Percentiles rank a stretch among this genome's conserved stretches.
These are phyloP conservation scores for Dryas drummondii DNA, from an alignment of 306 rosid genomes.

Conservation along the genomic window DNA sequence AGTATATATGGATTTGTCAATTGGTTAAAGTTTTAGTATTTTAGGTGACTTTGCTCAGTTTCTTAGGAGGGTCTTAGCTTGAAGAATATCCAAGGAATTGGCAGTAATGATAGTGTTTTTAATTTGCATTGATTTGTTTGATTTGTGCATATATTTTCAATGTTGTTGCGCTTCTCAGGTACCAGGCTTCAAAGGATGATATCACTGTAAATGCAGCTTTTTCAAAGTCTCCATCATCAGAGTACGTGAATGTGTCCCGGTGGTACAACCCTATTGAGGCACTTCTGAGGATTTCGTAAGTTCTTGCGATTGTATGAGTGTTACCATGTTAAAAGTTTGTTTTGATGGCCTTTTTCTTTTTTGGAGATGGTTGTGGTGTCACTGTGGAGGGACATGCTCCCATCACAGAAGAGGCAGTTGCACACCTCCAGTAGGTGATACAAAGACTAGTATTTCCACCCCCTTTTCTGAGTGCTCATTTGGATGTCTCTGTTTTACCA, in stretches of 20 bases:
- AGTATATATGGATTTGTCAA: not conserved
- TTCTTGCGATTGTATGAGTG: not conserved
- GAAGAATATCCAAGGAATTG: too few relatives aligned
- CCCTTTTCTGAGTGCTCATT: not conserved
- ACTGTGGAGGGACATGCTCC: constrained; percentile 53
- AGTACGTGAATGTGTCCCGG: constrained; percentile 64
- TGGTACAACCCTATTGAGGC: constrained; percentile 87
- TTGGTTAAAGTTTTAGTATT: too few relatives aligned
- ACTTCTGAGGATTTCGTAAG: constrained; percentile 86
- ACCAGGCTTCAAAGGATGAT: constrained; percentile 89
- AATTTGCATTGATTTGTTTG: not conserved
- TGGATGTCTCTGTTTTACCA: not conserved
- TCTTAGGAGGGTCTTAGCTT: too few relatives aligned
- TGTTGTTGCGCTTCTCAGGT: not conserved
- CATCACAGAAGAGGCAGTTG: constrained; percentile 52
- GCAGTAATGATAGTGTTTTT: not conserved
- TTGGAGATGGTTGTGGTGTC: constrained; percentile 68
- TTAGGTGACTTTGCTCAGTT: too few relatives aligned
- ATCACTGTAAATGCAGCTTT: constrained; percentile 66
- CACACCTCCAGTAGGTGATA: constrained; percentile 83
- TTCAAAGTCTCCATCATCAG: constrained; percentile 50
- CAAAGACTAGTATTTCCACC: constrained; percentile 43
- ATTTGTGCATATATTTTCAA: not conserved
- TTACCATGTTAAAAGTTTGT: too few relatives aligned
- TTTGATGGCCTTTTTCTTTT: not conserved